These are phyloP conservation scores for Syncephalis fuscata DNA, from an alignment of 371 early-diverging fungal genomes.

Conservation along the genomic window DNA sequence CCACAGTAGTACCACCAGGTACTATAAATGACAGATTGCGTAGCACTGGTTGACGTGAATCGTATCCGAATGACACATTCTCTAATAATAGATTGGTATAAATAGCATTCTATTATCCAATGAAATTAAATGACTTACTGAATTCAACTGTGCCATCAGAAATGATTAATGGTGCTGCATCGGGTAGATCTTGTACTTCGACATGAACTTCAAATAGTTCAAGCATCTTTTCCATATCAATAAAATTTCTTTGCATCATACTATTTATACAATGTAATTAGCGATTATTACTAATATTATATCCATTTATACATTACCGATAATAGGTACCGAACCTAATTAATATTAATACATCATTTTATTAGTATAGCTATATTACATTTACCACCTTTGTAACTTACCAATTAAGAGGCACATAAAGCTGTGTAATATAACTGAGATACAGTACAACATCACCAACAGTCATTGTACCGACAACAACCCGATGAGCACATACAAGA, in stretches of 20 bases:
- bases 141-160: constrained; percentile 19
- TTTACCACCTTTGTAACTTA: background rate
- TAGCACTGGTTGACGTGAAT: constrained; percentile 24
- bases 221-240: constrained; percentile 65
- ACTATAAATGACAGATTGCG: constrained; percentile 30
- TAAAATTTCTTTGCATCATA: constrained; percentile 28
- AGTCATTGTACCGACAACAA: constrained; percentile 44
- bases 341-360: constrained; percentile 8
- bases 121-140: constrained; percentile 8
- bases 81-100: constrained; percentile 13
- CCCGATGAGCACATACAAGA: constrained; percentile 60
- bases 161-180: constrained; percentile 9
- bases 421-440: constrained; percentile 64
- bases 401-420: constrained; percentile 44
- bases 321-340: constrained; percentile 26
- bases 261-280: background rate
- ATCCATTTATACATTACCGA: constrained; percentile 14
- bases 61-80: constrained; percentile 40
- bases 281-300: constrained; percentile 34
- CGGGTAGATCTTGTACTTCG: constrained; percentile 25
- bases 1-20: constrained; percentile 38
- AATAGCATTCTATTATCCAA: background rate
- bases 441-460: constrained; percentile 82
- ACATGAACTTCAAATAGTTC: constrained; percentile 32
- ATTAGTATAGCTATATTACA: constrained; percentile 11